These are phyloP conservation scores for Tetradesmus obliquus DNA, from an alignment of 139 green algal genomes.

Conservation along the genomic window DNA sequence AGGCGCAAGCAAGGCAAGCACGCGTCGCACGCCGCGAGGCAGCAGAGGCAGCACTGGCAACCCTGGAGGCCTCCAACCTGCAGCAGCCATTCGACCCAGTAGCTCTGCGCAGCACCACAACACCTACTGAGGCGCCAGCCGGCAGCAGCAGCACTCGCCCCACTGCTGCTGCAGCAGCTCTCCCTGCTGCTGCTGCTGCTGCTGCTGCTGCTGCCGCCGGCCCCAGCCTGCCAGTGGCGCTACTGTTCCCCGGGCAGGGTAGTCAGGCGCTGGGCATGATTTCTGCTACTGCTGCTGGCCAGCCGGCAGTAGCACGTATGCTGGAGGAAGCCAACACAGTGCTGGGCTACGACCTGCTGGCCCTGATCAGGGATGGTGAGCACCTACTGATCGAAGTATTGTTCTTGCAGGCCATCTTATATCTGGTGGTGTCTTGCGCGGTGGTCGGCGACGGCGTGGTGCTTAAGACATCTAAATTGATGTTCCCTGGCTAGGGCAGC, in stretches of 20 bases:
- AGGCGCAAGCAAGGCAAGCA: conserved; percentile 49
- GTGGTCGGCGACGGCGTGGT: no score
- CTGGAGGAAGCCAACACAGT: conserved; percentile 77
- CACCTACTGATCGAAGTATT: no score
- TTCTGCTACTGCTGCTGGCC: background rate
- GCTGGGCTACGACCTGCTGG: conserved; percentile 91
- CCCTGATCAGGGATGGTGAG: conserved; percentile 63
- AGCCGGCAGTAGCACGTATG: conserved; percentile 78
- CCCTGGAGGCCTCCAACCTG: conserved; percentile 4
- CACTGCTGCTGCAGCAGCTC: conserved; percentile 2
- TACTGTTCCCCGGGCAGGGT: conserved; percentile 47
- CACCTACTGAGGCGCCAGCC: background rate
- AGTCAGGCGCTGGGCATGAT: background rate
- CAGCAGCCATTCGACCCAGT: conserved; percentile 11
- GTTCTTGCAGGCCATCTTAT: no score
- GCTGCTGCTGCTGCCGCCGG: background rate
- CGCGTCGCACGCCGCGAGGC: conserved; percentile 44
- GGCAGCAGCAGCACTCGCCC: background rate
- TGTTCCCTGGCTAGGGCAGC: conserved; percentile 46
- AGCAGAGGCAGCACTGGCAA: conserved; percentile 12
- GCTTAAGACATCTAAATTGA: conserved; percentile 44
- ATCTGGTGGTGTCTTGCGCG: no score
- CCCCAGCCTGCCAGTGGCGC: background rate
- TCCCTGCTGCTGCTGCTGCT: conserved; percentile 20
- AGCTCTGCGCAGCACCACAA: background rate